Evolutionary conservation across 208 protist species (phyloP).

Genomic region (Acanthamoeba lenticulata): DNA sequence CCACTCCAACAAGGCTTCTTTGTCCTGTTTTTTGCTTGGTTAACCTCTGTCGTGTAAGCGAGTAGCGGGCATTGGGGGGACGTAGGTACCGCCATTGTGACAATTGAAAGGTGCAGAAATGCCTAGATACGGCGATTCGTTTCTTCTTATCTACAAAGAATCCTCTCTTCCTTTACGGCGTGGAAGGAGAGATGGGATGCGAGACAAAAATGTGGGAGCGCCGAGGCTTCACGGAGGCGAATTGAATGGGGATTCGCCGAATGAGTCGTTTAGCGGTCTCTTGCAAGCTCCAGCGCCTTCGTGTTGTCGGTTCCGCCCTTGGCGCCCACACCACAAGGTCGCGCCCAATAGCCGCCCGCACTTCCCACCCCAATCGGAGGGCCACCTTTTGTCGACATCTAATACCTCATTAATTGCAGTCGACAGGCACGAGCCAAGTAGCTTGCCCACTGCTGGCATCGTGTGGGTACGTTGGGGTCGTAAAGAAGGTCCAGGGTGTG

Average conservation of each 20-base stretch:
- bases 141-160: constrained; percentile 11
- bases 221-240: neutral
- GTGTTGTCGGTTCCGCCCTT: no score
- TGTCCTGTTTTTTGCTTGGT: constrained; percentile 46
- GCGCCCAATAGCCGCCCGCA: neutral
- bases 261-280: neutral
- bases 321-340: neutral
- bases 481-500: no score
- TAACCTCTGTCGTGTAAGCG: no score
- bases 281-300: neutral
- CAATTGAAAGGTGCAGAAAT: neutral
- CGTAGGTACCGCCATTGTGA: neutral
- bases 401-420: no score
- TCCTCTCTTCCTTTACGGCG: neutral
- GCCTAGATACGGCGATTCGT: neutral
- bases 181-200: neutral
- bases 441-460: no score
- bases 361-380: neutral
- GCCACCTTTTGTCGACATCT: neutral
- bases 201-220: neutral
- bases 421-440: no score
- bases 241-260: neutral
- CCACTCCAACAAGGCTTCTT: constrained; percentile 45
- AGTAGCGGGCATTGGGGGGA: neutral
- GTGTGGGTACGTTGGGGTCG: no score